phyloP scores from a whole-genome alignment of 352 stramenopile genomes.

The Phytophthora agathidicida region DNA sequence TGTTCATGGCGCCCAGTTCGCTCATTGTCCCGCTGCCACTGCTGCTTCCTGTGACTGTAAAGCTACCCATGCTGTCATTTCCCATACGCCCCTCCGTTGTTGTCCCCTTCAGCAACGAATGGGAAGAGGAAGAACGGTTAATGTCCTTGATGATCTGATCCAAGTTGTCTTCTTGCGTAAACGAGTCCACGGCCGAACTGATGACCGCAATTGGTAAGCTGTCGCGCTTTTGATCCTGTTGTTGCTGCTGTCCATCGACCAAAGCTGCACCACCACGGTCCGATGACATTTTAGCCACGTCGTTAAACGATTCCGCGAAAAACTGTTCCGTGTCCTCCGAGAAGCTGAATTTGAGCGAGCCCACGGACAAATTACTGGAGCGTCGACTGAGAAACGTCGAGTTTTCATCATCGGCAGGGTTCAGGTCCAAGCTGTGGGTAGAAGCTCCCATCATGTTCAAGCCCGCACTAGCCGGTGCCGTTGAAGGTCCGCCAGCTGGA shows the following conservation, averaged over 20 bases:
- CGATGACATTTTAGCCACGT: constrained; percentile 52
- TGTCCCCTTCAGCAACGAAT: constrained; percentile 48
- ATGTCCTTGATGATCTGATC: constrained; percentile 84
- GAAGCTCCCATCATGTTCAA: constrained; percentile 33
- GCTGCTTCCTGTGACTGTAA: constrained; percentile 37
- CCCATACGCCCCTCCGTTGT: constrained; percentile 1
- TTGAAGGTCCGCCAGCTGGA: constrained; percentile 27
- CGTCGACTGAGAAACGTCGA: constrained; percentile 39
- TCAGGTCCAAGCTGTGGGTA: constrained; percentile 41
- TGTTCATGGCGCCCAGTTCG: constrained; percentile 16
- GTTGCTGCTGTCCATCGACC: constrained; percentile 27
- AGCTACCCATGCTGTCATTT: constrained; percentile 29
- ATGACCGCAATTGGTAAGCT: constrained; percentile 76
- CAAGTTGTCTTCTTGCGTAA: constrained; percentile 75
- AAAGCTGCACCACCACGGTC: constrained; percentile 20
- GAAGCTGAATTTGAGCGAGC: constrained; percentile 78
- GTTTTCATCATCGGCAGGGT: constrained; percentile 43
- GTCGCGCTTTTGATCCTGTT: constrained; percentile 55
- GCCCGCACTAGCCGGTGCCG: not conserved
- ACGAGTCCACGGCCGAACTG: constrained; percentile 70
- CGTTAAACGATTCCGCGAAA: constrained; percentile 61
- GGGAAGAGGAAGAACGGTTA: constrained; percentile 51
- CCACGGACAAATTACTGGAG: constrained; percentile 70
- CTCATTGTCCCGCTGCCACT: constrained; percentile 34
- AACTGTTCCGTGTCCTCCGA: constrained; percentile 71